phyloP scores from a whole-genome alignment of 176 grass and related monocot species.

The Chrysopogon serrulatus region DNA sequence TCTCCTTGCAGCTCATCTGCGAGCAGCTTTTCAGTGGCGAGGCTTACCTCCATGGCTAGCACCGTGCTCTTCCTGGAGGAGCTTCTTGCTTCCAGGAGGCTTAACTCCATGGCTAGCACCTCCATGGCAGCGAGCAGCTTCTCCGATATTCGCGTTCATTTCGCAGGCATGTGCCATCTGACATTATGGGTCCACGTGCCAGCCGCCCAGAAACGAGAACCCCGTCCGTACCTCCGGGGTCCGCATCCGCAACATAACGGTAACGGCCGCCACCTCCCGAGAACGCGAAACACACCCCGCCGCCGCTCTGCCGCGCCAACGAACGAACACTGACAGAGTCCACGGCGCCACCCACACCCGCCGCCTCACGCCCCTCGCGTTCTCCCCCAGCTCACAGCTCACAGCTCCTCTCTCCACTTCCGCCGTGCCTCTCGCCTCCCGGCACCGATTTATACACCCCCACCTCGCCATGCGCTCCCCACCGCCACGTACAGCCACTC shows the following conservation, averaged over 20 bases:
- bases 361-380: conserved; percentile 48
- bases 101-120: too few relatives aligned
- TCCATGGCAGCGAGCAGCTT: too few relatives aligned
- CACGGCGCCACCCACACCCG: not conserved
- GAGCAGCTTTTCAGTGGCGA: too few relatives aligned
- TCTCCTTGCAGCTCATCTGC: too few relatives aligned
- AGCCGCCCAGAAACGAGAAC: not conserved
- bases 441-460: not conserved
- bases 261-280: not conserved
- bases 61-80: too few relatives aligned
- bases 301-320: not conserved
- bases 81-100: too few relatives aligned
- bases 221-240: not conserved
- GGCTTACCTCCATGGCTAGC: too few relatives aligned
- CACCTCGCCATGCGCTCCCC: conserved; percentile 17
- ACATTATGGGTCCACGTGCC: not conserved
- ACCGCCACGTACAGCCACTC: not conserved
- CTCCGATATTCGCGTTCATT: not conserved
- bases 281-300: not conserved
- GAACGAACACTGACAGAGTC: not conserved
- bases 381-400: not conserved
- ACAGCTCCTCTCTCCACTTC: not conserved
- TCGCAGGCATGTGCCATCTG: not conserved
- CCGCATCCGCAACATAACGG: not conserved
- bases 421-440: not conserved